phyloP scores from a whole-genome alignment of 306 rosid genomes.

The Hippophae tibetana region DNA sequence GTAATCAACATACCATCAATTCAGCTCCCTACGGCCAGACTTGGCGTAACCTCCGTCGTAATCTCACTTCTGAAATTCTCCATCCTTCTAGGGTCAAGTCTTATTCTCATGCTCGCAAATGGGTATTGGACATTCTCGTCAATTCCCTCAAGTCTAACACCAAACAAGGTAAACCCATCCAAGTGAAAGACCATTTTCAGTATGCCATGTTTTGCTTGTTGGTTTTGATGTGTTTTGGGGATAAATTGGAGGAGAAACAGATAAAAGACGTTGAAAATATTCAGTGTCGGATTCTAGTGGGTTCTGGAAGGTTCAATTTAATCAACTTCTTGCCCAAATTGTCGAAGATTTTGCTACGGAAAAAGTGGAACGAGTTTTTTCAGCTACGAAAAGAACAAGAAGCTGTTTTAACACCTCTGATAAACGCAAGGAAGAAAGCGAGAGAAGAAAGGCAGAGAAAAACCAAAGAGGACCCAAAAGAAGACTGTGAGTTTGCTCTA shows the following conservation, averaged over 20 bases:
- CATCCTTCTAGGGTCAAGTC: constrained; percentile 19
- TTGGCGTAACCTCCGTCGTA: constrained; percentile 32
- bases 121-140: constrained; percentile 17
- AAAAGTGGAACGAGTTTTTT: constrained; percentile 9
- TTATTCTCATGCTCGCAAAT: constrained; percentile 13
- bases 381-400: constrained; percentile 2
- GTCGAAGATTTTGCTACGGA: constrained; percentile 8
- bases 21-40: constrained; percentile 18
- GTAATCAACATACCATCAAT: constrained; percentile 18
- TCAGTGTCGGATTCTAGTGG: neutral
- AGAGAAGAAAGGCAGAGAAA: neutral
- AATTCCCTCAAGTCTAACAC: neutral
- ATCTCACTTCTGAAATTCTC: constrained; percentile 21
- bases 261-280: constrained; percentile 14
- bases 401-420: constrained; percentile 8
- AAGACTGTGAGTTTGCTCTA: neutral
- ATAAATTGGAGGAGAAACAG: constrained; percentile 8
- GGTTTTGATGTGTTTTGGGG: constrained; percentile 25
- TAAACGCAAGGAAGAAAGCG: constrained; percentile 6
- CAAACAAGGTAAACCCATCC: neutral
- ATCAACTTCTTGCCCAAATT: constrained; percentile 16
- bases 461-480: neutral
- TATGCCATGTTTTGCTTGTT: constrained; percentile 20
- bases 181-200: constrained; percentile 10
- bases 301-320: neutral